Evolutionary conservation across 108 stramenopile genomes (phyloP), one percentile per base, ranked within the genome.

Genomic region (Skeletonema potamos): DNA sequence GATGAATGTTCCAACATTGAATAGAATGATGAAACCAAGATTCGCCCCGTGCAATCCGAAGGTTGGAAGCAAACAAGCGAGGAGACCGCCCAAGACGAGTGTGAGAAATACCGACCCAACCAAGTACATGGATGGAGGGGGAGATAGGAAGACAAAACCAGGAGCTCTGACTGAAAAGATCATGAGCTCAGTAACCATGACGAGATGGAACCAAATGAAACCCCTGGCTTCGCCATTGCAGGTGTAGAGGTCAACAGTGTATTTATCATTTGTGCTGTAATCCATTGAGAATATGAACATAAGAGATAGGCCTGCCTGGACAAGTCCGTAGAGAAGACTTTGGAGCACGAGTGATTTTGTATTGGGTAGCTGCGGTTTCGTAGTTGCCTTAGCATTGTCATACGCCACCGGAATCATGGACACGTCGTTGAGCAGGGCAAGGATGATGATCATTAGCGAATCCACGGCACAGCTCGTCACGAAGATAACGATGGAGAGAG

Each of bases 371-470:
- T 51, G 48, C 0, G 88, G 88, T 34, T 77, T 83, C 10, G 73
- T 67, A 6, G 87, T 86, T 9, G 91, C 90, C n/a, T 64, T 39
- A 34, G 88, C 89, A 67, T 91, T 84, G 78, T 96, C 95, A 61
- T 94, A 89, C 6, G 90, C 91, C 27, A 96, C 93, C 26, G 92
- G 87, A 61, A 96, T 91, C 87, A 87, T 90, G 6, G 70, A 79
- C 24, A 92, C 85, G 68, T 97, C 94, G 84, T 97, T 97, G 22
- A 96, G 68, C 17, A 95, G 66, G 6, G 96, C 92, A 64, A 94
- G 73, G 12, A 93, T 79, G 66, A 97, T 94, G 32, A 95, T 65
- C 34, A 85, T 57, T 20, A 97, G 69, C 22, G 89, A 80, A 57
- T 94, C 76, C 17, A 97, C 89, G 34, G 89, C 81, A 68, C 92